Evolutionary conservation across 768 basidiomycete species (phyloP), one percentile per base, ranked within the genome.

Genomic region (Gloeophyllum trabeum): DNA sequence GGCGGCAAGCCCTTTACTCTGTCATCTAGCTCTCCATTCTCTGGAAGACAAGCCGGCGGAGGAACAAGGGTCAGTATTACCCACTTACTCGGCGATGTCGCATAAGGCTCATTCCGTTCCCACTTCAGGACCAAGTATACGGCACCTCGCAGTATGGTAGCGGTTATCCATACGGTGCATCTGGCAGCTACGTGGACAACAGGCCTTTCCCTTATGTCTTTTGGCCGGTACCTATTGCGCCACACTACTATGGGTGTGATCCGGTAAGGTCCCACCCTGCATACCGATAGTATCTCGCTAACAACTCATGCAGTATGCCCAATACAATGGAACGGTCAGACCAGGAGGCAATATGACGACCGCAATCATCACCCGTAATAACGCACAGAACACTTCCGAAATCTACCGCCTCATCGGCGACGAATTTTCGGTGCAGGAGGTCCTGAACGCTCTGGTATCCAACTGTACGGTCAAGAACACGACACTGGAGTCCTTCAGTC

Each of bases 321-420:
- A 37, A 6, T 37, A 13, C 36, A 10, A 21, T 10, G 36, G 20
- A 7, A 10, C 36, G 7, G 10, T 10, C 7, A 10, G 36, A 21
- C 36, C 36, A 10, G 36, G 36, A 19, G 36, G 36, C 7, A 37
- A 37, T 19, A 21, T 21, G 10, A 10, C 13, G 13, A 21, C 20
- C 13, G 20, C 20, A 19, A 21, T 21, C 36, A 12, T 37, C 7
- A 7, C 12, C 7, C 10, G 10, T 13, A 32, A 32, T 16, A 32
- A 32, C 19, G 20, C 18, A 6, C 18, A 28, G 19, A 28, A 26
- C 13, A 16, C 24, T 16, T 6, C 30, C 18, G 41, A 21, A 12
- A 43, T 32, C 14, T 43, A 43, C 24, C 42, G 42, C 4, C n/a
- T 43, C 36, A 21, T 38, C 25, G 42, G 42, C 6, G 42, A 43